Conservation (phyloP, 805 yeast genomes). For the Starmera dryadoides region DNA sequence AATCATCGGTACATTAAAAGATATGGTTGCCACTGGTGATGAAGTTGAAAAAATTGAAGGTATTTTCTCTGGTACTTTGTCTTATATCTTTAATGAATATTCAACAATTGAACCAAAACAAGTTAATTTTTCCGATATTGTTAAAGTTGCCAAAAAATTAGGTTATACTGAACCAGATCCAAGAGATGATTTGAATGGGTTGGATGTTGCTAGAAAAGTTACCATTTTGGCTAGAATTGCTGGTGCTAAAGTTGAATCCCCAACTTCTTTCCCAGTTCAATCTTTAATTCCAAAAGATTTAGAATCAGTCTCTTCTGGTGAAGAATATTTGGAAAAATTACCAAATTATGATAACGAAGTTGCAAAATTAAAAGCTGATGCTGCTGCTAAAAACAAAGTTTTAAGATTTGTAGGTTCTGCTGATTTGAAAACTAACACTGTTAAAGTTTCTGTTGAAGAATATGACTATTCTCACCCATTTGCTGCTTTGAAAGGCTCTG, state of each 20-base stretch:
- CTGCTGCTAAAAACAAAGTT: constrained; percentile 78
- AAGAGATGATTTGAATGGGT: constrained; percentile 95
- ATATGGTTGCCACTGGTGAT: constrained; percentile 89
- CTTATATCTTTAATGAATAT: constrained; percentile 91
- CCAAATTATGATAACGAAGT: constrained; percentile 80
- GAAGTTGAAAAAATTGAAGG: constrained; percentile 89
- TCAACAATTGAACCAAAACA: constrained; percentile 58
- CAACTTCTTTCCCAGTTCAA: constrained; percentile 90
- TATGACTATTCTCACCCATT: constrained; percentile 90
- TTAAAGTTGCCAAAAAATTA: constrained; percentile 75
- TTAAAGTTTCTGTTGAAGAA: constrained; percentile 82
- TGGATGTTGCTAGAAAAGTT: constrained; percentile 97
- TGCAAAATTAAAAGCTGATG: constrained; percentile 70
- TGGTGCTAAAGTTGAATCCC: constrained; percentile 78
- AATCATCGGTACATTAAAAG: constrained; percentile 80
- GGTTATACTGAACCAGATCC: constrained; percentile 99
- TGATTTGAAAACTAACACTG: constrained; percentile 62
- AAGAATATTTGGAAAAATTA: constrained; percentile 71
- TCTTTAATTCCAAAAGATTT: constrained; percentile 85
- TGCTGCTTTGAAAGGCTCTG: constrained; percentile 92
- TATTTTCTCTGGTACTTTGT: constrained; percentile 90
- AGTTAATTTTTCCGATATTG: constrained; percentile 83
- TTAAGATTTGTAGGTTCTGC: constrained; percentile 91
- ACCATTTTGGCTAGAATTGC: constrained; percentile 92
- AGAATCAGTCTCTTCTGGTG: constrained; percentile 64